These are phyloP conservation scores for Xylaria sp. DNA, from an alignment of 2,329 filamentous ascomycete genomes.

Conservation along the genomic window DNA sequence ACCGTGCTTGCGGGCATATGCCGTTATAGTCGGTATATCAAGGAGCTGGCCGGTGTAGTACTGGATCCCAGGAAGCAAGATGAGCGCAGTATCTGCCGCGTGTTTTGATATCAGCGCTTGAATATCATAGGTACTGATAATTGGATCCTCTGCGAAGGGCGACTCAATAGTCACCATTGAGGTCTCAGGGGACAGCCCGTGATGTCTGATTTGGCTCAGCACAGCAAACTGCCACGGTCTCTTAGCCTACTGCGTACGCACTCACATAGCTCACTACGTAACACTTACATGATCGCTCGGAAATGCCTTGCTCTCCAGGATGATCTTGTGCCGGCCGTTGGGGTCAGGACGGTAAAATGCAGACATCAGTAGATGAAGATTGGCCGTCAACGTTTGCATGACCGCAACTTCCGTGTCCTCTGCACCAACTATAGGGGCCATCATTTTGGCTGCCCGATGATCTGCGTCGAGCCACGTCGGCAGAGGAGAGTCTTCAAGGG, in stretches of 20 bases:
- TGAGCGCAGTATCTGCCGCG: conserved; percentile 71
- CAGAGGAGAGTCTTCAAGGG: conserved; percentile 69
- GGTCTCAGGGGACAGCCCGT: conserved; percentile 70
- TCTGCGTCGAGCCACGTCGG: conserved; percentile 78
- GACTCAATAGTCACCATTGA: conserved; percentile 77
- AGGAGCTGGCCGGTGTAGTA: conserved; percentile 84
- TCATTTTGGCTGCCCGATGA: conserved; percentile 70
- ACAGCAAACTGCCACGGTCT: conserved; percentile 71
- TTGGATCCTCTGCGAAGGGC: conserved; percentile 58
- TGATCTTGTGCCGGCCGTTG: conserved; percentile 73
- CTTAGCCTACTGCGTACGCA: conserved; percentile 24
- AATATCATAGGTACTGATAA: conserved; percentile 74
- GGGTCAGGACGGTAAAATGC: conserved; percentile 79
- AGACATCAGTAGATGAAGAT: conserved; percentile 80
- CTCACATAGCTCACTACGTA: conserved; percentile 8
- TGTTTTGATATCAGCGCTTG: conserved; percentile 74
- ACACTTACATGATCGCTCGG: conserved; percentile 79
- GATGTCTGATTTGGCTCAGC: conserved; percentile 77
- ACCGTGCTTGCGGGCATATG: conserved; percentile 72
- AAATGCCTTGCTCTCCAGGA: conserved; percentile 83
- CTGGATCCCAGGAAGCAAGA: conserved; percentile 82
- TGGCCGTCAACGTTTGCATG: conserved; percentile 83
- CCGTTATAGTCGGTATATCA: conserved; percentile 78
- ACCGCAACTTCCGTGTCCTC: conserved; percentile 75
- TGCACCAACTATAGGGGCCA: conserved; percentile 78